Percentiles rank a stretch among this genome's conserved stretches.
phyloP scores from a whole-genome alignment of 768 basidiomycete species.

The Mycena metata region DNA sequence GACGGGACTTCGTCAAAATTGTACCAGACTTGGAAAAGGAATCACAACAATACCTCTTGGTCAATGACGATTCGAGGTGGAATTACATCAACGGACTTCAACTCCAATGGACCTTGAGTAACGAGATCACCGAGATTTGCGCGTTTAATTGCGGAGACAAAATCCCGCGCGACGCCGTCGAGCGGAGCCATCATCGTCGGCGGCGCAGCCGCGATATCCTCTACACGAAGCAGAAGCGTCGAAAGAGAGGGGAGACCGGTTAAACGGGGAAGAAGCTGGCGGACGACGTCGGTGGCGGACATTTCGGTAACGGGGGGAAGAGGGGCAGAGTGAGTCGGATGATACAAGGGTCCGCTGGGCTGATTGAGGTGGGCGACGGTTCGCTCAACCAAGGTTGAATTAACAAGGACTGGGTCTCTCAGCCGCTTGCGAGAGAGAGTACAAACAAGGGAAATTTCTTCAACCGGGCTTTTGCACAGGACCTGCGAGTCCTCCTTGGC shows the following conservation, averaged over 20 bases:
- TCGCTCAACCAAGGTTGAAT: slow-evolving; percentile 40
- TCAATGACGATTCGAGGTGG: slow-evolving; percentile 47
- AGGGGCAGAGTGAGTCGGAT: slow-evolving; percentile 21
- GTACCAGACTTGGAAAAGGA: too few relatives aligned
- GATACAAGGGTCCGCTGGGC: slow-evolving; percentile 39
- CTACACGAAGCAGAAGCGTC: slow-evolving; percentile 30
- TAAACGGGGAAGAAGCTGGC: background rate
- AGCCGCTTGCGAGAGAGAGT: slow-evolving; percentile 41
- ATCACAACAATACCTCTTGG: slow-evolving; percentile 36
- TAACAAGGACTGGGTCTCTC: slow-evolving; percentile 39
- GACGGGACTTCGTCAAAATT: too few relatives aligned
- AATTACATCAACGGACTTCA: slow-evolving; percentile 43
- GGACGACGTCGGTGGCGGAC: background rate
- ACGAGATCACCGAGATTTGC: slow-evolving; percentile 44
- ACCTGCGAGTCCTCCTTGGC: slow-evolving; percentile 8
- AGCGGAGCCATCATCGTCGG: slow-evolving; percentile 25
- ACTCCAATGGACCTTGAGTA: slow-evolving; percentile 43
- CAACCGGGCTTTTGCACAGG: slow-evolving; percentile 25
- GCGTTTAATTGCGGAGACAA: slow-evolving; percentile 38
- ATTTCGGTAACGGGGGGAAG: background rate
- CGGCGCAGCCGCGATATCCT: slow-evolving; percentile 32
- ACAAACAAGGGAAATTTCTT: slow-evolving; percentile 41
- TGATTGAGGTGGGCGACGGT: slow-evolving; percentile 33
- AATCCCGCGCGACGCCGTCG: slow-evolving; percentile 41
- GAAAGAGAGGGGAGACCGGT: slow-evolving; percentile 23